These are phyloP conservation scores for Roridomyces roridus DNA, from an alignment of 768 basidiomycete genomes.

Conservation along the genomic window DNA sequence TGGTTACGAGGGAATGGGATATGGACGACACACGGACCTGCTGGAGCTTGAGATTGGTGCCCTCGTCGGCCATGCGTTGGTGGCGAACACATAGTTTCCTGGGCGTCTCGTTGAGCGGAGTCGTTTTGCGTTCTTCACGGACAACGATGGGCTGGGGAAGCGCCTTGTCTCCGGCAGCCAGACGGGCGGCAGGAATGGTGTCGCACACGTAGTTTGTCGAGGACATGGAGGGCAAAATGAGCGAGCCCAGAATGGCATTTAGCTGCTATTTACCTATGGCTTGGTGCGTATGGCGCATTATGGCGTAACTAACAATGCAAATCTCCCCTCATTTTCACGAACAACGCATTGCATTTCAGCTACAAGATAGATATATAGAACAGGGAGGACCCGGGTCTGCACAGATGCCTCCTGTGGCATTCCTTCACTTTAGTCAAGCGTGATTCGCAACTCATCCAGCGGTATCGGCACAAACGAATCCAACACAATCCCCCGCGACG, in stretches of 20 bases:
- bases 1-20: slow-evolving; percentile 6
- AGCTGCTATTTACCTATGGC: background rate
- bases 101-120: slow-evolving; percentile 42
- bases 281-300: background rate
- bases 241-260: slow-evolving; percentile 1
- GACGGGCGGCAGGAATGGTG: slow-evolving; percentile 68
- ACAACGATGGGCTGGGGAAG: slow-evolving; percentile 8
- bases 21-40: slow-evolving; percentile 57
- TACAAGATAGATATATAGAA: slow-evolving; percentile 25
- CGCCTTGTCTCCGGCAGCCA: slow-evolving; percentile 41
- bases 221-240: slow-evolving; percentile 29
- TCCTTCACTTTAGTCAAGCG: slow-evolving; percentile 73
- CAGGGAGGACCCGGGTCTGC: slow-evolving; percentile 28
- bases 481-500: slow-evolving; percentile 83
- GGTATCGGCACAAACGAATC: slow-evolving; percentile 97
- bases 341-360: slow-evolving; percentile 15
- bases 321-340: background rate
- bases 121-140: slow-evolving; percentile 20
- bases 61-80: slow-evolving; percentile 96
- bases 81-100: slow-evolving; percentile 92
- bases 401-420: slow-evolving; percentile 27
- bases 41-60: slow-evolving; percentile 90
- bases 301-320: background rate
- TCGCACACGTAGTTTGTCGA: slow-evolving; percentile 66
- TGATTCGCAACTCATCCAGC: slow-evolving; percentile 92